These are phyloP conservation scores for Wilhelminamyces savonicus DNA, from an alignment of 805 yeast genomes.

Conservation along the genomic window DNA sequence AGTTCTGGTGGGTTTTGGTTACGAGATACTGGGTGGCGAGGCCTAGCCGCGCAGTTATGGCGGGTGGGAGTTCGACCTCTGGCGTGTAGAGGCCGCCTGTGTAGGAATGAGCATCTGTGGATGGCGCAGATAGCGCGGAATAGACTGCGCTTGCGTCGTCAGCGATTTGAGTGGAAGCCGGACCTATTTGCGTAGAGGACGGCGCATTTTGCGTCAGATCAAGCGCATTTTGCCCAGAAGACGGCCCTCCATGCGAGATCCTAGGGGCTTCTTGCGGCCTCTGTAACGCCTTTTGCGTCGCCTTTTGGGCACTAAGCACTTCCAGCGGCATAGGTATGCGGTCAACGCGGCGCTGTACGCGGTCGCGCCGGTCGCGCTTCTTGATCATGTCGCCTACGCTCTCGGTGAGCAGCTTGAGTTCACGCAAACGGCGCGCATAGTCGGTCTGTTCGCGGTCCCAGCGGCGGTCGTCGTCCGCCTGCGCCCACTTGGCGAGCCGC, in stretches of 20 bases:
- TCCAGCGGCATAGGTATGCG: slow-evolving; percentile 14
- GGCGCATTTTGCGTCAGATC: slow-evolving; percentile 5
- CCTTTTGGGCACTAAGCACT: slow-evolving; percentile 4
- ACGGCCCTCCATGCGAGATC: not conserved
- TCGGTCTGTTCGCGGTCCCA: slow-evolving; percentile 14
- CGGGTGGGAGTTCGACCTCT: slow-evolving; percentile 26
- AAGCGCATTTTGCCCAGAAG: not conserved
- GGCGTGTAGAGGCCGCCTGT: slow-evolving; percentile 8
- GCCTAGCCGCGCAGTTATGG: slow-evolving; percentile 31
- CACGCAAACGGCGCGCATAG: slow-evolving; percentile 16
- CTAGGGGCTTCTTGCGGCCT: slow-evolving; percentile 7
- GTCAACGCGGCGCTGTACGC: slow-evolving; percentile 6
- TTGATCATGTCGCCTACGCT: slow-evolving; percentile 19
- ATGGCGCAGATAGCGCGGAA: not conserved
- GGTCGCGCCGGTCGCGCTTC: slow-evolving; percentile 13
- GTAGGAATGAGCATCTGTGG: slow-evolving; percentile 1
- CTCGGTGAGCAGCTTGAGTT: slow-evolving; percentile 23
- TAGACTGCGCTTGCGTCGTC: no score
- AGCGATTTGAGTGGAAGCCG: no score
- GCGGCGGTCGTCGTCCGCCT: slow-evolving; percentile 15
- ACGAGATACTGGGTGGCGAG: slow-evolving; percentile 35
- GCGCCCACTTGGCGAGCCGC: slow-evolving; percentile 9
- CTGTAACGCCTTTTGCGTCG: slow-evolving; percentile 4
- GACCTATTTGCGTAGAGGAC: slow-evolving; percentile 1
- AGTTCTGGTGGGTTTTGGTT: slow-evolving; percentile 34